phyloP scores from a whole-genome alignment of 176 grass and related monocot genomes.

The Saccharum spontaneum region DNA sequence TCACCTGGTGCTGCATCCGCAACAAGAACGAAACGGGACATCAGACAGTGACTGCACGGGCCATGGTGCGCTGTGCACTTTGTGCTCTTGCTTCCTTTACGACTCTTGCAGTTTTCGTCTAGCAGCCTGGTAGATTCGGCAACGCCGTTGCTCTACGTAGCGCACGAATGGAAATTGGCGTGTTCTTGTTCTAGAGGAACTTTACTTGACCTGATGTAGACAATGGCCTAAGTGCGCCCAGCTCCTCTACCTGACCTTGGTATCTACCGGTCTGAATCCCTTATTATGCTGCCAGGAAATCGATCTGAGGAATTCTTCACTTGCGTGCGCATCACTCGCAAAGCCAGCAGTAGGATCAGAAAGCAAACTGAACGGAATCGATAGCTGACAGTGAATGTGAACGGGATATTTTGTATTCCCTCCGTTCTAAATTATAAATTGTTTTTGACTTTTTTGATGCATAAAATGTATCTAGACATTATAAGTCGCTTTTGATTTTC shows the following conservation, averaged over 20 bases:
- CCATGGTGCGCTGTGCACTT: background rate
- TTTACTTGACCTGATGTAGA: background rate
- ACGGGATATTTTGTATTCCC: background rate
- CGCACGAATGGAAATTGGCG: background rate
- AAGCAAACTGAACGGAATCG: conserved; percentile 29
- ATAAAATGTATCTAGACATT: no score
- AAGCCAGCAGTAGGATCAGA: background rate
- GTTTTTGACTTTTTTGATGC: no score
- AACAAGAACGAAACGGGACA: no score
- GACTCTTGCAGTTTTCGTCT: background rate
- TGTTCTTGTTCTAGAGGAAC: background rate
- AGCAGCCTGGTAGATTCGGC: background rate
- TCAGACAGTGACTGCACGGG: no score
- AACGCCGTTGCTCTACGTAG: background rate
- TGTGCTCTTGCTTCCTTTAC: background rate
- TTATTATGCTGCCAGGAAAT: background rate
- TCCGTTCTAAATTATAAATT: no score
- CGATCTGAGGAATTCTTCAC: background rate
- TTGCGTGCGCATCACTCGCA: background rate
- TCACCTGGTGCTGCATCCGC: no score
- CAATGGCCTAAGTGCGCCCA: background rate
- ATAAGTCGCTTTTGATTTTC: no score
- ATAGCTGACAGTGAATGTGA: conserved; percentile 27
- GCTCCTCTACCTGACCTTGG: background rate
- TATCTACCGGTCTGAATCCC: background rate